Evolutionary conservation across 2,329 filamentous ascomycete species (phyloP).

Genomic region (Septoria petroselini): DNA sequence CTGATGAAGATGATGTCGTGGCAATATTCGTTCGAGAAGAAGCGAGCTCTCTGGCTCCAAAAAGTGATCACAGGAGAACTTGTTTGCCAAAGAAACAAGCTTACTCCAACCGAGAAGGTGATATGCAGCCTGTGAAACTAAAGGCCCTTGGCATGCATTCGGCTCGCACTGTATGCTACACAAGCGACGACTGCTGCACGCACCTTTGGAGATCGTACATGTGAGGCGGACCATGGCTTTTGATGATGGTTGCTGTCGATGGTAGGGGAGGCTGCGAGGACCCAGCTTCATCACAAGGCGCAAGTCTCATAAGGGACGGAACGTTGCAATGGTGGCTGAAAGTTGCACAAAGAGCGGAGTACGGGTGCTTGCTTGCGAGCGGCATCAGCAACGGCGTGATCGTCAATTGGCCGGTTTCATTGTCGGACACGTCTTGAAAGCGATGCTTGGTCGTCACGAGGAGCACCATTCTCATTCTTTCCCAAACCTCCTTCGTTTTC

Average conservation of each 20-base stretch:
- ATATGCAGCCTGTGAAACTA: slow-evolving; percentile 15
- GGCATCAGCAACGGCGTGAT: slow-evolving; percentile 1
- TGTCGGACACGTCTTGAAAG: too few species aligned
- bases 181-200: background rate
- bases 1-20: background rate
- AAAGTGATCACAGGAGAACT: slow-evolving; percentile 2
- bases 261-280: background rate
- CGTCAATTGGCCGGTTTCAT: background rate
- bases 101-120: slow-evolving; percentile 3
- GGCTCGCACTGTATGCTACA: background rate
- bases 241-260: background rate
- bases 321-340: slow-evolving; percentile 6
- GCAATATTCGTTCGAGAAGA: background rate
- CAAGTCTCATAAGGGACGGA: background rate
- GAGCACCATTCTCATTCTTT: too few species aligned
- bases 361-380: slow-evolving; percentile 12
- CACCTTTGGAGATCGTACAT: background rate
- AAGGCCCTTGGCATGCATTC: slow-evolving; percentile 5
- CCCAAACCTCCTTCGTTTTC: too few species aligned
- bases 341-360: slow-evolving; percentile 12
- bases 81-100: slow-evolving; percentile 16
- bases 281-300: background rate
- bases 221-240: background rate
- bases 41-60: background rate
- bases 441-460: too few species aligned